Conservation (phyloP, 192 early-diverging fungal genomes). For the Podochytrium sp. region DNA sequence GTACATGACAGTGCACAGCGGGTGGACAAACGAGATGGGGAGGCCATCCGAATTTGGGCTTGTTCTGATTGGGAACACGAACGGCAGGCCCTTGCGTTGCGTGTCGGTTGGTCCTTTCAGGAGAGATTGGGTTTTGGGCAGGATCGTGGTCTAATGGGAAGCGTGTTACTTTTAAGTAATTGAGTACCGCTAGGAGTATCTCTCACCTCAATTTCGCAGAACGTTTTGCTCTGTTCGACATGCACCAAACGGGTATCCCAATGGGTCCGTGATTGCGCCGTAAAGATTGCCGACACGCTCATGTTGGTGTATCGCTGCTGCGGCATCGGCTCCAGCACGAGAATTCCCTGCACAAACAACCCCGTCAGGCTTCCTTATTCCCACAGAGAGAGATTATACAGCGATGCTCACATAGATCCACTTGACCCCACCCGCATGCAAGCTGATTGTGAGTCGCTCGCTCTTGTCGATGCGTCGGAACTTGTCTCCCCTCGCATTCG, state of each 20-base stretch:
- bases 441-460: neutral
- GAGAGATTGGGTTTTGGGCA: too few relatives aligned
- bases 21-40: conserved; percentile 6
- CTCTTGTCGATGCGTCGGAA: neutral
- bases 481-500: neutral
- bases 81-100: neutral
- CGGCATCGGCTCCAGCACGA: neutral
- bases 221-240: neutral
- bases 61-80: neutral
- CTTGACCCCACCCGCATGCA: neutral
- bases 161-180: too few relatives aligned
- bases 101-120: neutral
- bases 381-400: too few relatives aligned
- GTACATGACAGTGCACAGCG: neutral
- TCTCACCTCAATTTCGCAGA: conserved; percentile 14
- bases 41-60: neutral
- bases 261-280: neutral
- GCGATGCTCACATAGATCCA: conserved; percentile 13
- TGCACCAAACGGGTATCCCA: neutral
- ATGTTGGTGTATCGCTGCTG: neutral
- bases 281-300: neutral
- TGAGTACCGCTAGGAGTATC: too few relatives aligned
- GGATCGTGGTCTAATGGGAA: too few relatives aligned
- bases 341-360: neutral
- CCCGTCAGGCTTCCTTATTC: too few relatives aligned